These are phyloP conservation scores for Apophysomyces elegans DNA, from an alignment of 371 early-diverging fungal species.

Conservation along the genomic window DNA sequence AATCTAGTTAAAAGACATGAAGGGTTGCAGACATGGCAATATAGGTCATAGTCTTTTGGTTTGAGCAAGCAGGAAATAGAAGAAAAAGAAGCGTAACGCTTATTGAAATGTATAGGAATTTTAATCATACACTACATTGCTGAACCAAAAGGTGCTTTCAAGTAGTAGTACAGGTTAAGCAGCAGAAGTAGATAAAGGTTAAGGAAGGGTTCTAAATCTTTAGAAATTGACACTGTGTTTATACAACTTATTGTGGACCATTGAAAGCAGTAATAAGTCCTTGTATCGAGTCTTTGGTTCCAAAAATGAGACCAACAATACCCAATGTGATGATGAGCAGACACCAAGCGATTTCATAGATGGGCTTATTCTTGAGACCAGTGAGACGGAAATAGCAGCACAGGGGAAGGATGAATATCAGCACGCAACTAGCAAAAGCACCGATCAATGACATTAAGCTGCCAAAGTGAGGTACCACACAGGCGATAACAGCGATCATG, in stretches of 20 bases:
- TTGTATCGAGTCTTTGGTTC: slow-evolving; percentile 71
- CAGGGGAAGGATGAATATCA: slow-evolving; percentile 86
- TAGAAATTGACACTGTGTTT: no score
- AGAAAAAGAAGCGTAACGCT: no score
- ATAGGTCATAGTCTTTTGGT: no score
- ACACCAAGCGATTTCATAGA: slow-evolving; percentile 63
- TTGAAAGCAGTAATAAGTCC: slow-evolving; percentile 35
- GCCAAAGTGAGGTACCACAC: slow-evolving; percentile 80
- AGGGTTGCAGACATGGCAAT: background rate
- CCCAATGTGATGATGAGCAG: slow-evolving; percentile 65
- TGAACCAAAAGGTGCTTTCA: background rate
- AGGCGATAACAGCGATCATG: slow-evolving; percentile 62
- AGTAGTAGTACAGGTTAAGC: background rate
- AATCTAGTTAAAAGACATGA: background rate
- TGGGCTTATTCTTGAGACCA: slow-evolving; percentile 62
- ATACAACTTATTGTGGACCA: background rate
- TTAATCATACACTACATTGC: no score
- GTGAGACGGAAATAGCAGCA: slow-evolving; percentile 79
- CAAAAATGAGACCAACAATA: slow-evolving; percentile 73
- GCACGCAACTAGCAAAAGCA: slow-evolving; percentile 74
- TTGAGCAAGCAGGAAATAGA: no score
- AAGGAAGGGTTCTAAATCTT: no score
- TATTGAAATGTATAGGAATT: no score
- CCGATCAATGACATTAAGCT: slow-evolving; percentile 86
- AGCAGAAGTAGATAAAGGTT: background rate